Evolutionary conservation across 179 eudicot species (phyloP).

Genomic region (Patellifolia procumbens): DNA sequence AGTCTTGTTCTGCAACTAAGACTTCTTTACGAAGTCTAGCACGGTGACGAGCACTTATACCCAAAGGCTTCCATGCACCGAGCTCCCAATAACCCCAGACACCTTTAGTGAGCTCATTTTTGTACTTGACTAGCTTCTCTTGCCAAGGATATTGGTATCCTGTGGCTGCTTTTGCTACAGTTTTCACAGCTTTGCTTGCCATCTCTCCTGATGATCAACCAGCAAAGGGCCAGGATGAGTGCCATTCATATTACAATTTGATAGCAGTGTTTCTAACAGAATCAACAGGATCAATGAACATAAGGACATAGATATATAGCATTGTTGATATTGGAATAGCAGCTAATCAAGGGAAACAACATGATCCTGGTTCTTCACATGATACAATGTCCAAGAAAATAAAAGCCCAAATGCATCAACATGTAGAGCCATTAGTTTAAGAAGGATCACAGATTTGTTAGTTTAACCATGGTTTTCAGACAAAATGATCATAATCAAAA

Average conservation of each 20-base stretch:
- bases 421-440: not conserved
- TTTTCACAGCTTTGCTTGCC: slow-evolving; percentile 74
- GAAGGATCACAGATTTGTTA: not conserved
- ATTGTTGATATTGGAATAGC: no score
- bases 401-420: no score
- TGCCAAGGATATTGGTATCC: slow-evolving; percentile 83
- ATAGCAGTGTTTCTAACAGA: no score
- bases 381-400: no score
- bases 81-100: slow-evolving; percentile 98
- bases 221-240: not conserved
- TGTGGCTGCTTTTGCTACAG: slow-evolving; percentile 62
- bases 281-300: no score
- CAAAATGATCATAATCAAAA: not conserved
- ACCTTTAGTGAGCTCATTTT: slow-evolving; percentile 79
- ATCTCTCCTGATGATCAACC: slow-evolving; percentile 26
- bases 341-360: no score
- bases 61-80: slow-evolving; percentile 89
- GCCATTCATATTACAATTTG: no score
- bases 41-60: slow-evolving; percentile 74
- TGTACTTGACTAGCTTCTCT: slow-evolving; percentile 71
- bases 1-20: slow-evolving; percentile 64
- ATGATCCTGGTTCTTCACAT: no score
- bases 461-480: not conserved
- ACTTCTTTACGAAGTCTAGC: slow-evolving; percentile 90
- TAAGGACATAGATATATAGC: no score